phyloP scores from a whole-genome alignment of 2,329 filamentous ascomycete genomes.

The Polytolypa hystricis region DNA sequence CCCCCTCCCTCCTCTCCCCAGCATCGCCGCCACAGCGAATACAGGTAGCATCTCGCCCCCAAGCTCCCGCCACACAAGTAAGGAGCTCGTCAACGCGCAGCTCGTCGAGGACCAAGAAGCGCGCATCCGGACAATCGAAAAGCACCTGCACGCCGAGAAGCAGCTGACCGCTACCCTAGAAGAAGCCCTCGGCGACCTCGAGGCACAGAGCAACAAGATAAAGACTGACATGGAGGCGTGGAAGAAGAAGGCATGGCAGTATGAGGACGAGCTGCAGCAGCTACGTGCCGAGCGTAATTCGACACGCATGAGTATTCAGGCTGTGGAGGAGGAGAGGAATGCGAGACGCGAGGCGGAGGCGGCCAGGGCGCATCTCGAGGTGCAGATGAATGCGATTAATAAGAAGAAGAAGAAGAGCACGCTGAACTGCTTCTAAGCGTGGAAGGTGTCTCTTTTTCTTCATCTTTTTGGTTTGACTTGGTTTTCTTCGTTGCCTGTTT shows the following conservation, averaged over 20 bases:
- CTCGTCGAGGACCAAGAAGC: constrained; percentile 92
- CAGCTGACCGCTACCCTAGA: constrained; percentile 92
- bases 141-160: constrained; percentile 90
- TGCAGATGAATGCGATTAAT: constrained; percentile 85
- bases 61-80: constrained; percentile 64
- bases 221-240: constrained; percentile 83
- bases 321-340: constrained; percentile 91
- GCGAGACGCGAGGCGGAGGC: constrained; percentile 84
- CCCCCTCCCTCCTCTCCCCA: constrained; percentile 83
- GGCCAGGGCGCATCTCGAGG: constrained; percentile 78
- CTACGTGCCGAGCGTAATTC: constrained; percentile 49
- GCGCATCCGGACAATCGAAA: constrained; percentile 90
- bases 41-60: constrained; percentile 46
- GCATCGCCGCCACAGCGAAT: constrained; percentile 40
- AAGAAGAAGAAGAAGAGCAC: constrained; percentile 91
- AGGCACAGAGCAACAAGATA: constrained; percentile 81
- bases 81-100: constrained; percentile 66
- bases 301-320: constrained; percentile 60
- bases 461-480: not conserved
- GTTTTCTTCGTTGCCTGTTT: constrained; percentile 3
- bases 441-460: not conserved
- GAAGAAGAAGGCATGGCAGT: constrained; percentile 70
- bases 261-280: constrained; percentile 52
- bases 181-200: constrained; percentile 87
- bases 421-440: constrained; percentile 83